These are phyloP conservation scores for Mycena floridula DNA, from an alignment of 768 basidiomycete genomes.

Conservation along the genomic window DNA sequence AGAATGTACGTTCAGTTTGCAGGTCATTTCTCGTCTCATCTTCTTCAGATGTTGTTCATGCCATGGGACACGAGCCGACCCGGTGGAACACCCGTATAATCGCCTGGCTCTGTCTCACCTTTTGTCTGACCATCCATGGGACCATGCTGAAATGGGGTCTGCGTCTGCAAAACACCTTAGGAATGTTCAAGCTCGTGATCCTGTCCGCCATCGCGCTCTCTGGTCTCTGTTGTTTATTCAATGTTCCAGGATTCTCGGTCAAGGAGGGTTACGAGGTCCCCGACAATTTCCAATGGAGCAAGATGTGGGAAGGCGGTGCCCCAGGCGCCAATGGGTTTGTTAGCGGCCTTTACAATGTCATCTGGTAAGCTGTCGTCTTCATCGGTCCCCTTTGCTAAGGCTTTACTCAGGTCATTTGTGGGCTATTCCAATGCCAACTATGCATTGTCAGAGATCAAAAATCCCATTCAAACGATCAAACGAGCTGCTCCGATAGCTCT, in stretches of 20 bases:
- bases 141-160: constrained; percentile 47
- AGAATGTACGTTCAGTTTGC: constrained; percentile 46
- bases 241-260: constrained; percentile 43
- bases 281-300: constrained; percentile 51
- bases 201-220: constrained; percentile 44
- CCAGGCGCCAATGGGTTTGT: constrained; percentile 55
- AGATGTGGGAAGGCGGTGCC: constrained; percentile 58
- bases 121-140: constrained; percentile 53
- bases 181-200: constrained; percentile 53
- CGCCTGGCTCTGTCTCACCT: constrained; percentile 50
- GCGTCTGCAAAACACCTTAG: constrained; percentile 58
- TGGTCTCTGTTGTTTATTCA: constrained; percentile 46
- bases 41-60: constrained; percentile 51
- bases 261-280: constrained; percentile 46
- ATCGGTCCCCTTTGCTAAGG: neutral
- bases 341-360: constrained; percentile 60
- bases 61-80: constrained; percentile 39
- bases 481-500: constrained; percentile 65
- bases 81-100: constrained; percentile 43
- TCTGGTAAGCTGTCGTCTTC: constrained; percentile 40
- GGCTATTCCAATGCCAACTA: constrained; percentile 77
- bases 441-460: constrained; percentile 60
- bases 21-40: neutral
- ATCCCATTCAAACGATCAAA: constrained; percentile 68
- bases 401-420: constrained; percentile 51